Evolutionary conservation across 768 basidiomycete genomes (phyloP).

Genomic region (Xerocomellus chrysenteron): DNA sequence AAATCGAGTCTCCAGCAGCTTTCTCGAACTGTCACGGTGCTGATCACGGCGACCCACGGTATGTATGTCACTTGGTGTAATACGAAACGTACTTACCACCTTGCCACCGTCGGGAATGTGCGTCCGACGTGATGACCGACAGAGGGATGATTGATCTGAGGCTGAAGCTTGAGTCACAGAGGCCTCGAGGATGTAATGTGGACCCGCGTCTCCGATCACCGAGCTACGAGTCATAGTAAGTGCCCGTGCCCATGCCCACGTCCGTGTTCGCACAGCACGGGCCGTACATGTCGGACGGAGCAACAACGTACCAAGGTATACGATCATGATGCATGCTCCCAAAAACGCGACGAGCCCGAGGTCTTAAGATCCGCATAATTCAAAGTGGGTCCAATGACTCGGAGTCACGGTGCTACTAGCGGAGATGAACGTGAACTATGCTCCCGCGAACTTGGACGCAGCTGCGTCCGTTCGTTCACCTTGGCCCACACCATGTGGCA

Average conservation of each 20-base stretch:
- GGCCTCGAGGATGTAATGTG: background rate
- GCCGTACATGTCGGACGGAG: background rate
- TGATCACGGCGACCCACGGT: background rate
- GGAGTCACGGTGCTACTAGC: background rate
- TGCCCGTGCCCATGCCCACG: background rate
- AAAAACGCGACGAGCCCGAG: background rate
- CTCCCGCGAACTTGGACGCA: background rate
- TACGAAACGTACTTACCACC: background rate
- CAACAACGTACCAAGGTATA: too few relatives aligned
- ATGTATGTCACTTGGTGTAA: constrained; percentile 2
- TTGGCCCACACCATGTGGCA: background rate
- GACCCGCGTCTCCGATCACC: too few relatives aligned
- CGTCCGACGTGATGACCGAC: constrained; percentile 6
- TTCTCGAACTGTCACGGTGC: too few relatives aligned
- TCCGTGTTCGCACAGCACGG: background rate
- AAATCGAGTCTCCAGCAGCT: too few relatives aligned
- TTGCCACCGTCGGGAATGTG: background rate
- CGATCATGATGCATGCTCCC: background rate
- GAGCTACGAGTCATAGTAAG: background rate
- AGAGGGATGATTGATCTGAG: background rate
- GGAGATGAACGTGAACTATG: constrained; percentile 16
- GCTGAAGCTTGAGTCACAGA: background rate
- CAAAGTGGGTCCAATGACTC: background rate
- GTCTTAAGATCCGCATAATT: background rate
- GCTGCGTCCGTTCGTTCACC: background rate